Evolutionary conservation across 1,139 yeast species (phyloP), one percentile per base, ranked within the genome.

Genomic region (Hyphopichia wangnamkhiaoensis): DNA sequence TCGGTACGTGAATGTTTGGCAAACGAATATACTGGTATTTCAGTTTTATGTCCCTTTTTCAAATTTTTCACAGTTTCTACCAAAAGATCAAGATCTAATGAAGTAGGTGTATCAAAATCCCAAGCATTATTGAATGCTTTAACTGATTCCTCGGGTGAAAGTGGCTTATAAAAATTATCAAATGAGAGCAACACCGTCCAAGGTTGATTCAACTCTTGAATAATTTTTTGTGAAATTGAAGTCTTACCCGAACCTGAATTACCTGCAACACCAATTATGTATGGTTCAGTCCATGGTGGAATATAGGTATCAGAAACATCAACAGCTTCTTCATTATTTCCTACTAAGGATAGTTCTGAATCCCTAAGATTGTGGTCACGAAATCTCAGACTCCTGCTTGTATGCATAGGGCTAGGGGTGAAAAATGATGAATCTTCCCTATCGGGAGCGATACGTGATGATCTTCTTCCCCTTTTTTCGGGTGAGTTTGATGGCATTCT

Each of bases 201-300:
- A 1, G 98, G 98, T 41, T 89, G 90, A 63, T 89, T 77, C 50
- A 91, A 76, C 45, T 82, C 81, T 42, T 84, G 79, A 42, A 91
- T 88, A 49, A 93, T 84, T 47, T 80, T 78, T 36, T 89, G 83
- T 0, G 98, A 94, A 19, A 93, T 87, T 23, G 96, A 85, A 0
- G 98, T 93, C 58, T 93, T 93, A 2, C 98, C 98, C 0, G 96
- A 86, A 1, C 98, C 98, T 17, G 95, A 85, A 40, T 86, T 82
- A 1, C 98, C 98, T 0, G 97, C 97, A 15, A 93, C 80, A 5
- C 97, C 98, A 46, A 93, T 91, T 37, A 93, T 82, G 56, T 90
- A 93, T 0, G 98, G 98, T 44, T 89, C 90, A 2, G 89, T 83
- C 98, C 98, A 93, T 18, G 98, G 98, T 2, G 98, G 98, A 13